Conservation (phyloP, 1,284 basidiomycete genomes). For the Cutaneotrichosporon sp. region DNA sequence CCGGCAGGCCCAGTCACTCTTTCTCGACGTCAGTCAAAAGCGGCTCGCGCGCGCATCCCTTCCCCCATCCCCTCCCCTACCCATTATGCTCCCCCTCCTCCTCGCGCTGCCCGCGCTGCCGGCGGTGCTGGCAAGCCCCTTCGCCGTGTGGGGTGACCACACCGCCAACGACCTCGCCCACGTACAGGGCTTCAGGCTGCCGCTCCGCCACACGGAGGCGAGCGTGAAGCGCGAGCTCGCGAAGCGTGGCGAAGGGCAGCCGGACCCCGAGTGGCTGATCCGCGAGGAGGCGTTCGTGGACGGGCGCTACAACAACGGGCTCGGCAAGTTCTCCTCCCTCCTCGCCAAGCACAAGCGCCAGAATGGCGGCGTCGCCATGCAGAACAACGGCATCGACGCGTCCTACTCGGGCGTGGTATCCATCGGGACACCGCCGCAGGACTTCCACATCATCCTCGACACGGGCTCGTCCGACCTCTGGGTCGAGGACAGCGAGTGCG, state of each 20-base stretch:
- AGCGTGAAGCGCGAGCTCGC: constrained; percentile 27
- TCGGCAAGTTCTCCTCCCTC: constrained; percentile 22
- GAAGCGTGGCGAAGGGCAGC: constrained; percentile 22
- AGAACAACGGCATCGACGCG: constrained; percentile 50
- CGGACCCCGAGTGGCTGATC: constrained; percentile 34
- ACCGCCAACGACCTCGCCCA: not conserved
- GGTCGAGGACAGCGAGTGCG: constrained; percentile 44
- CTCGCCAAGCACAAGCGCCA: constrained; percentile 19
- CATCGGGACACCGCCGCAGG: constrained; percentile 56
- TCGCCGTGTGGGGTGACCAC: constrained; percentile 14
- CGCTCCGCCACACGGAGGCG: constrained; percentile 30
- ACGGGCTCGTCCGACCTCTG: constrained; percentile 62
- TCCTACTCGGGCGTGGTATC: constrained; percentile 49
- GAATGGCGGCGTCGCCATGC: constrained; percentile 8
- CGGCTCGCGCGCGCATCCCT: not conserved
- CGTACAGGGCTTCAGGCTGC: constrained; percentile 27
- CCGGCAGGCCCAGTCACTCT: not conserved
- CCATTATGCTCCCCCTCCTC: constrained; percentile 25
- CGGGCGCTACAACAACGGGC: constrained; percentile 38
- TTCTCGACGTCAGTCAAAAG: not conserved
- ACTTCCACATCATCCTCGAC: constrained; percentile 61
- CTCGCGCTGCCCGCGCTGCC: constrained; percentile 8
- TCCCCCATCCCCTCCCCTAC: not conserved
- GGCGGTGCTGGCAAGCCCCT: constrained; percentile 17
- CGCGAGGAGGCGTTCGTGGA: constrained; percentile 41